Percentiles rank a stretch among this genome's conserved stretches.
Evolutionary conservation across 495 filamentous ascomycete genomes (phyloP).

Genomic region (Cercophora sp.): DNA sequence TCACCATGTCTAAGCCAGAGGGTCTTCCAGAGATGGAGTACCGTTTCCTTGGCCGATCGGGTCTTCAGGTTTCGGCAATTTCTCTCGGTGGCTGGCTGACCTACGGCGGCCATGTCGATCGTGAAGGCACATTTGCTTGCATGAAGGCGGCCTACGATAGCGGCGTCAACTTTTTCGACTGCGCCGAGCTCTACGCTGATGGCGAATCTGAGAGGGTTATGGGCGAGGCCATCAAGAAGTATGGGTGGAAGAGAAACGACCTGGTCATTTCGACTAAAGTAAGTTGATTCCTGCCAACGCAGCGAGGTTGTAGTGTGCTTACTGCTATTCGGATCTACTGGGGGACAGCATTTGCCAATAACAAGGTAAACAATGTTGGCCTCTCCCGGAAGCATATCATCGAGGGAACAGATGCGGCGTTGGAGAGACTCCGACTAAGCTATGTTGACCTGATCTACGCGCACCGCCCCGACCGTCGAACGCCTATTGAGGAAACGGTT

Average conservation of each 20-base stretch:
- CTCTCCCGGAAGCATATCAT: conserved; percentile 69
- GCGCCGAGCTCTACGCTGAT: conserved; percentile 42
- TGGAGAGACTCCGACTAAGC: conserved; percentile 60
- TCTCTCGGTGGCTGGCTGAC: conserved; percentile 74
- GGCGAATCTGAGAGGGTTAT: conserved; percentile 55
- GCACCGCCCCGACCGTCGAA: conserved; percentile 66
- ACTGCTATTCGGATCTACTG: conserved; percentile 56
- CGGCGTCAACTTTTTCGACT: conserved; percentile 58
- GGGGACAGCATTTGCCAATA: conserved; percentile 54
- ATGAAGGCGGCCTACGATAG: conserved; percentile 67
- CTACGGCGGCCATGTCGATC: conserved; percentile 70
- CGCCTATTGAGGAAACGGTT: conserved; percentile 75
- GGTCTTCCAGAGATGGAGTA: conserved; percentile 65
- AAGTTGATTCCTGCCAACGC: conserved; percentile 52
- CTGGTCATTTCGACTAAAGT: conserved; percentile 65
- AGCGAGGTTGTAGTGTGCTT: too few relatives aligned
- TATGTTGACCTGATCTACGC: conserved; percentile 70
- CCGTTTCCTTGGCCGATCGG: conserved; percentile 69
- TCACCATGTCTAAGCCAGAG: conserved; percentile 38
- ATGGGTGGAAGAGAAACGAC: conserved; percentile 62
- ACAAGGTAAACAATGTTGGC: conserved; percentile 47
- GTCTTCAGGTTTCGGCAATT: conserved; percentile 71
- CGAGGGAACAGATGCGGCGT: conserved; percentile 56
- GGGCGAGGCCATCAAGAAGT: conserved; percentile 55
- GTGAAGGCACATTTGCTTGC: conserved; percentile 54